Conservation (phyloP, 2,329 filamentous ascomycete genomes). For the Diplodia scrobiculata region DNA sequence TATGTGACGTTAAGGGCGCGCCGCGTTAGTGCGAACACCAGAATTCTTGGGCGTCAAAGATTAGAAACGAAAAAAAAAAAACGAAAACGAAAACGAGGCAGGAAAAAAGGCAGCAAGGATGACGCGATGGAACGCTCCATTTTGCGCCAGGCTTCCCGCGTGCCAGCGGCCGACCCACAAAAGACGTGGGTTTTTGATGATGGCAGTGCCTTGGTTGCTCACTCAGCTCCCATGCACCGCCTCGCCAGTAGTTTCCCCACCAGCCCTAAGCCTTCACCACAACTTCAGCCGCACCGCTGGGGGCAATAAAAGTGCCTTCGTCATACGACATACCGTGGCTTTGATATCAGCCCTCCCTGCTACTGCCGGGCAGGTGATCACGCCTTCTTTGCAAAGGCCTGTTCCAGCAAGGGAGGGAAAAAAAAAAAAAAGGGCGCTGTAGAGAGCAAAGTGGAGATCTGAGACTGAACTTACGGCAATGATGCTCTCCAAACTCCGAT, state of each 20-base stretch:
- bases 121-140: background rate
- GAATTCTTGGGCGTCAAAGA: background rate
- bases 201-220: background rate
- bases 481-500: constrained; percentile 86
- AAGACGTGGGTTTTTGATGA: background rate
- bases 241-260: background rate
- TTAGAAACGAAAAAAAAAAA: background rate
- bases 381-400: background rate
- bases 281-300: background rate
- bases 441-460: background rate
- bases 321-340: background rate
- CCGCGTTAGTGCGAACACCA: constrained; percentile 11
- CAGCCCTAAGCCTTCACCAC: constrained; percentile 10
- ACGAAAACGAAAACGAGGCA: background rate
- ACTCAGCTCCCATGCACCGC: constrained; percentile 7
- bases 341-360: background rate
- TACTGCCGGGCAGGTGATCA: background rate
- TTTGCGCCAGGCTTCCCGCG: background rate
- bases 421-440: background rate
- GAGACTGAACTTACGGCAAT: constrained; percentile 66
- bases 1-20: constrained; percentile 39
- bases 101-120: background rate
- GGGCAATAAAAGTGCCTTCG: background rate
- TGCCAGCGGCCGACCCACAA: background rate
- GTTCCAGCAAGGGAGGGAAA: background rate